Conservation (phyloP, 139 green algal species). For the Chlorella sp. region DNA sequence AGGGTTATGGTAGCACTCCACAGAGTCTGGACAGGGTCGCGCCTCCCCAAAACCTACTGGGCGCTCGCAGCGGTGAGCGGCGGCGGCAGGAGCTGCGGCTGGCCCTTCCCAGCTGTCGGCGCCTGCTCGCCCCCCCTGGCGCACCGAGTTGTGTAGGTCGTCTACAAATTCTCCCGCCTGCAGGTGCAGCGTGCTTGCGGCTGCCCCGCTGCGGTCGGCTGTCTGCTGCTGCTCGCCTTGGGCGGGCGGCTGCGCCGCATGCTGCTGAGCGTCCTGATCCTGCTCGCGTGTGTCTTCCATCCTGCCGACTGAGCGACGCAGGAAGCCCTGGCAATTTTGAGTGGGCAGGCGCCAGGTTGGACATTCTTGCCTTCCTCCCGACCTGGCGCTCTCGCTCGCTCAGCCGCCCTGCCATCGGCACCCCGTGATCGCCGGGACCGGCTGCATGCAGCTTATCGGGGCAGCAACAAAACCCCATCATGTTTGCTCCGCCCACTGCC, state of each 20-base stretch:
- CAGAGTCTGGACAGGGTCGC: too few relatives aligned
- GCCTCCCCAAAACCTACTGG: not conserved
- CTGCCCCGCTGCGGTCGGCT: not conserved
- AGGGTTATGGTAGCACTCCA: too few relatives aligned
- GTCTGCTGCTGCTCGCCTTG: not conserved
- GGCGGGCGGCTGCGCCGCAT: not conserved
- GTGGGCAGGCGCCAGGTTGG: not conserved
- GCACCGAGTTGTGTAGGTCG: conserved; percentile 48
- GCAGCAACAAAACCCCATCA: not conserved
- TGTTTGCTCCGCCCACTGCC: conserved; percentile 18
- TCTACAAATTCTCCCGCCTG: conserved; percentile 42
- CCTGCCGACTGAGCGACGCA: not conserved
- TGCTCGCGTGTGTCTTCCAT: not conserved
- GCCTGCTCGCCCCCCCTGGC: not conserved
- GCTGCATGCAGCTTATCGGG: too few relatives aligned
- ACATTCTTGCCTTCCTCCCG: not conserved
- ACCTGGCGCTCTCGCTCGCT: not conserved
- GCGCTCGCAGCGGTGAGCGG: not conserved
- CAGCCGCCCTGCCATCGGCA: not conserved
- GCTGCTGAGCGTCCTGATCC: not conserved
- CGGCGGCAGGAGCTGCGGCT: not conserved
- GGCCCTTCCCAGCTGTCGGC: not conserved
- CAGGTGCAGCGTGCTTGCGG: conserved; percentile 20
- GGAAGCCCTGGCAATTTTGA: not conserved
- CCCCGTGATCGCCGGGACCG: too few relatives aligned